phyloP scores from a whole-genome alignment of 2,329 filamentous ascomycete species.

The Tolypocladium cylindrosporum region DNA sequence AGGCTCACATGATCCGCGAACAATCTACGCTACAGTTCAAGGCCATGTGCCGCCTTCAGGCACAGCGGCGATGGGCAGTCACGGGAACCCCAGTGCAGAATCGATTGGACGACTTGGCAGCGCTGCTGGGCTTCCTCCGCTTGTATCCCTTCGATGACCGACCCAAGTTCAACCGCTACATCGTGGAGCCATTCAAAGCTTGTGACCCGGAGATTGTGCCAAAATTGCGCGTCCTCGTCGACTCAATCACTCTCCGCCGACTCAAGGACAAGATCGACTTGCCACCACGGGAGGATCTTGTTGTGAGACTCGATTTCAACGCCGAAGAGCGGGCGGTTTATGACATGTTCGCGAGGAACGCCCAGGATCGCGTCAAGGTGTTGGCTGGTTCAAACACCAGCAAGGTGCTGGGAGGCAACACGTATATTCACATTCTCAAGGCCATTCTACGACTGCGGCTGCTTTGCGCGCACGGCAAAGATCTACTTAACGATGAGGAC shows the following conservation, averaged over 20 bases:
- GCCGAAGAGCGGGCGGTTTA: conserved; percentile 69
- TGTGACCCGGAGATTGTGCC: conserved; percentile 76
- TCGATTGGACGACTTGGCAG: conserved; percentile 78
- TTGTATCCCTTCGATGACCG: conserved; percentile 78
- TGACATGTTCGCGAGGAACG: conserved; percentile 73
- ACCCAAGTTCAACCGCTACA: conserved; percentile 65
- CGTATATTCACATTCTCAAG: conserved; percentile 90
- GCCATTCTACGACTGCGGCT: conserved; percentile 82
- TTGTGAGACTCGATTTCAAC: conserved; percentile 66
- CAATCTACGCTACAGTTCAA: conserved; percentile 73
- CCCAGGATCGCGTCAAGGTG: conserved; percentile 68
- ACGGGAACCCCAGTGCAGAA: conserved; percentile 96
- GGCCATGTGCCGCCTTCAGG: conserved; percentile 69
- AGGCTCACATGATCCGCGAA: conserved; percentile 91
- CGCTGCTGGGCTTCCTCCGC: conserved; percentile 75
- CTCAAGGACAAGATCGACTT: conserved; percentile 87
- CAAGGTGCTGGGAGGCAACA: conserved; percentile 66
- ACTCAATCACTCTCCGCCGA: conserved; percentile 86
- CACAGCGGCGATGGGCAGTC: conserved; percentile 87
- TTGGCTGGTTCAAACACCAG: conserved; percentile 50
- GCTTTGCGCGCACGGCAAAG: conserved; percentile 89
- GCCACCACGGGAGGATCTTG: conserved; percentile 60
- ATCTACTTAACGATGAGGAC: conserved; percentile 78
- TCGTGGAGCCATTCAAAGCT: conserved; percentile 76
- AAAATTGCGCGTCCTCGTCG: conserved; percentile 79